These are phyloP conservation scores for Lathyrus tuberosus DNA, from an alignment of 306 rosid species.

Conservation along the genomic window DNA sequence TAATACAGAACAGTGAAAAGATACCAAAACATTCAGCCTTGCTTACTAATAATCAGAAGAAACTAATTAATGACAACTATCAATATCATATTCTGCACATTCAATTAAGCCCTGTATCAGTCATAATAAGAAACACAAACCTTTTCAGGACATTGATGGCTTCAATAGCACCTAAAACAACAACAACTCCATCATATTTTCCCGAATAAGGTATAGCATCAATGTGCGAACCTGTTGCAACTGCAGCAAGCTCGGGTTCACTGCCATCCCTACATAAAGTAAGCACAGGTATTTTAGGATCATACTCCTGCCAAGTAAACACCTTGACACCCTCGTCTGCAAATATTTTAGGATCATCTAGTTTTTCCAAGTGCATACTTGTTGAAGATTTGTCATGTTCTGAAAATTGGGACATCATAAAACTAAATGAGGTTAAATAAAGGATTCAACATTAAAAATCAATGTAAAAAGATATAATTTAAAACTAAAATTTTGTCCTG, in stretches of 20 bases:
- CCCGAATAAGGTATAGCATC: conserved; percentile 99
- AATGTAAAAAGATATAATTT: too few species aligned
- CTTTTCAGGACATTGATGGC: conserved; percentile 84
- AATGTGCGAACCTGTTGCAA: conserved; percentile 90
- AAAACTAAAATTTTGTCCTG: too few species aligned
- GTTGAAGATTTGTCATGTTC: too few species aligned
- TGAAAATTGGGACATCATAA: too few species aligned
- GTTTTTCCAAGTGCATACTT: too few species aligned
- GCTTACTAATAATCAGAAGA: conserved; percentile 29
- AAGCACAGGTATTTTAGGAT: conserved; percentile 36
- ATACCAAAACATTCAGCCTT: conserved; percentile 24
- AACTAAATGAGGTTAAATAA: too few species aligned
- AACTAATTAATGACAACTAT: neutral
- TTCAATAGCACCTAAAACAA: conserved; percentile 98
- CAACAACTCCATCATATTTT: conserved; percentile 95
- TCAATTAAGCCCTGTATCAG: conserved; percentile 14
- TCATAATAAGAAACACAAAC: conserved; percentile 46
- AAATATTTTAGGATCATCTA: too few species aligned
- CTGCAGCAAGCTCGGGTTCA: conserved; percentile 78
- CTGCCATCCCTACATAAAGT: conserved; percentile 68
- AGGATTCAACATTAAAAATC: too few species aligned
- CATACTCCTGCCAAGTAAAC: too few species aligned
- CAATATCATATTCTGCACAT: neutral
- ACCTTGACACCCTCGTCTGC: too few species aligned
- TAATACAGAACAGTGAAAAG: conserved; percentile 22